Percentiles rank a stretch among this genome's conserved stretches.
Conservation (phyloP, 495 filamentous ascomycete genomes). For the Podospora tetraspora region DNA sequence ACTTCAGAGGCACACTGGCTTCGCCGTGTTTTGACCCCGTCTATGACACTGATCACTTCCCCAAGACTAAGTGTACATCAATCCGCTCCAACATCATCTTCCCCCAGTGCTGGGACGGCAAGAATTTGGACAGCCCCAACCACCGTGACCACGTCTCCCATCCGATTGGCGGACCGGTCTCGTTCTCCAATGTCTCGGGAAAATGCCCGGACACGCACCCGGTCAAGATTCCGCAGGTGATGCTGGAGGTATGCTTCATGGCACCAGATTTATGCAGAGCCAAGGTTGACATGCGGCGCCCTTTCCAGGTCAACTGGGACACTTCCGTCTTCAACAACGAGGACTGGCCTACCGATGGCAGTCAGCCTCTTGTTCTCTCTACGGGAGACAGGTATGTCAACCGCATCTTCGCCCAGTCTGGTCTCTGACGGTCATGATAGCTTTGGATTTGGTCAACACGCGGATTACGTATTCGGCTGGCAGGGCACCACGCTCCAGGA, state of each 20-base stretch:
- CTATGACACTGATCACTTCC: constrained; percentile 38
- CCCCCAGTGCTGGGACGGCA: constrained; percentile 52
- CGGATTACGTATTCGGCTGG: constrained; percentile 51
- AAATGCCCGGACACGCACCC: constrained; percentile 45
- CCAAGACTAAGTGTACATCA: constrained; percentile 34
- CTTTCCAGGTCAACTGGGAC: constrained; percentile 43
- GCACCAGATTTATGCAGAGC: background rate
- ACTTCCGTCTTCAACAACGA: constrained; percentile 42
- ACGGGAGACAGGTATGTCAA: constrained; percentile 34
- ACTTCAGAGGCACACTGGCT: constrained; percentile 38
- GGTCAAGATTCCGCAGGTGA: constrained; percentile 46
- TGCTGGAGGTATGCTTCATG: constrained; percentile 35
- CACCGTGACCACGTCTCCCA: constrained; percentile 46
- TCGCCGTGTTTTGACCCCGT: constrained; percentile 38
- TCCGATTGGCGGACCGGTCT: constrained; percentile 40
- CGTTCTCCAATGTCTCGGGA: constrained; percentile 38
- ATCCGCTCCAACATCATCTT: constrained; percentile 50
- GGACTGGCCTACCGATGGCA: constrained; percentile 43
- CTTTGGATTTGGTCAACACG: constrained; percentile 35
- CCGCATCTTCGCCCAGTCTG: background rate
- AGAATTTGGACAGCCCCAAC: constrained; percentile 47
- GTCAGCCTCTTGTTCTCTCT: constrained; percentile 46
- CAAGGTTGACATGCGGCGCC: background rate
- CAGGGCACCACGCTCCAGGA: constrained; percentile 43
- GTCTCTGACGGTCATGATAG: background rate